A percentile compares a stretch with the other conserved stretches of the same genome.
Conservation (phyloP, 257 asterid species). For the Thymus mandschuricus region DNA sequence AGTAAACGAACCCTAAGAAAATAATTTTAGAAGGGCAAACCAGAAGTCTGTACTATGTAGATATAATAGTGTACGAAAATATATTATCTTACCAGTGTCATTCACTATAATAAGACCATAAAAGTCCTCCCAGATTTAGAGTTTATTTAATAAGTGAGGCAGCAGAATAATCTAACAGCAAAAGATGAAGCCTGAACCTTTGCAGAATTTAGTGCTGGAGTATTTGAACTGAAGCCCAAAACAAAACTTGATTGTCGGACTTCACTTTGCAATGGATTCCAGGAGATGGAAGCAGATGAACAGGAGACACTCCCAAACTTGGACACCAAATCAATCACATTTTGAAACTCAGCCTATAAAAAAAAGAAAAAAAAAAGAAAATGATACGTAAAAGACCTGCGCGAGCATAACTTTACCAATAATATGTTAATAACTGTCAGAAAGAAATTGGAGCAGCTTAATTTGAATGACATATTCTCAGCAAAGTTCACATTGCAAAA, state of each 20-base stretch:
- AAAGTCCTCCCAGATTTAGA: not conserved
- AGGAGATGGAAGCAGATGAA: slow-evolving; percentile 75
- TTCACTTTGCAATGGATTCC: slow-evolving; percentile 86
- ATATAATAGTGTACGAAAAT: not conserved
- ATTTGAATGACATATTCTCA: not conserved
- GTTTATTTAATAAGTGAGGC: not conserved
- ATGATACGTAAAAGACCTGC: slow-evolving; percentile 6
- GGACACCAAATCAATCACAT: slow-evolving; percentile 73
- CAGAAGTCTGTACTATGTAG: not conserved
- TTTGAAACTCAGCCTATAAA: slow-evolving; percentile 84
- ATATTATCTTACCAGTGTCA: not conserved
- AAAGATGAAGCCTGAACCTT: slow-evolving; percentile 54
- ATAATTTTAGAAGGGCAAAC: slow-evolving; percentile 3
- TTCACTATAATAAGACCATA: not conserved
- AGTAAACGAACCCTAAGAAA: not conserved
- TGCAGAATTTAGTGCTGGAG: slow-evolving; percentile 70
- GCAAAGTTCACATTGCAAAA: not conserved
- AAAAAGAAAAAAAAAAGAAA: slow-evolving; percentile 15
- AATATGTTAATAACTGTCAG: slow-evolving; percentile 19
- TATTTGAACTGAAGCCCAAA: slow-evolving; percentile 77
- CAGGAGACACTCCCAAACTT: slow-evolving; percentile 70
- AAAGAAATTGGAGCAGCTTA: slow-evolving; percentile 1
- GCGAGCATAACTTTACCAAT: not conserved
- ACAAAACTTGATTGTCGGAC: slow-evolving; percentile 71
- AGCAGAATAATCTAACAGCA: not conserved